Percentiles rank a stretch among this genome's conserved stretches.
phyloP scores from a whole-genome alignment of 75 land plant genomes.

The Picea glauca region DNA sequence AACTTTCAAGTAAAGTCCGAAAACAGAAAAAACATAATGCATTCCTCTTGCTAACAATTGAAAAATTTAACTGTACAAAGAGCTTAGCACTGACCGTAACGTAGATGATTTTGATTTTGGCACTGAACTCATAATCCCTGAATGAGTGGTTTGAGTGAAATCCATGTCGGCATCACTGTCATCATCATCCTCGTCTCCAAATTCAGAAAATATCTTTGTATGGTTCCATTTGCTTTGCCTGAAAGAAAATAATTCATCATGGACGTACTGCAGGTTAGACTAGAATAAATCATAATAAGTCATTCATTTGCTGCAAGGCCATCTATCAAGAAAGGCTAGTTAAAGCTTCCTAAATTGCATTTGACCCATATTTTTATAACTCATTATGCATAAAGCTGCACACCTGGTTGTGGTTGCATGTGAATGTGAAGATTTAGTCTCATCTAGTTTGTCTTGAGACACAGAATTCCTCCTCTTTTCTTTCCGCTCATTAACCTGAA shows the following conservation, averaged over 20 bases:
- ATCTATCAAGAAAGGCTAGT: background rate
- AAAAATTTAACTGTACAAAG: background rate
- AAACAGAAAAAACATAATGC: background rate
- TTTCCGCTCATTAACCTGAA: conserved; percentile 68
- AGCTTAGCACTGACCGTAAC: conserved; percentile 19
- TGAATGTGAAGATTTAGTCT: conserved; percentile 50
- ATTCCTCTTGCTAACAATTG: background rate
- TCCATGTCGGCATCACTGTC: conserved; percentile 37
- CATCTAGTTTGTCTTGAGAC: conserved; percentile 56
- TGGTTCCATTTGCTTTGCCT: conserved; percentile 95
- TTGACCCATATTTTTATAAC: background rate
- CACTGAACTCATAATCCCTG: conserved; percentile 20
- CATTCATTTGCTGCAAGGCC: background rate
- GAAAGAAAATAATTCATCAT: conserved; percentile 13
- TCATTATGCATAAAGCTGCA: background rate
- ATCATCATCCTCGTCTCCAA: conserved; percentile 51
- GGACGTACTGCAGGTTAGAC: background rate
- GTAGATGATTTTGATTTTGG: conserved; percentile 23
- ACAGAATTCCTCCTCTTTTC: conserved; percentile 47
- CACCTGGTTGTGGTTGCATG: conserved; percentile 81
- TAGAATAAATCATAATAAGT: background rate
- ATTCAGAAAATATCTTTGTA: conserved; percentile 86
- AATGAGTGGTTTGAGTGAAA: conserved; percentile 6
- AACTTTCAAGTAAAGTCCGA: background rate
- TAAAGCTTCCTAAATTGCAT: background rate